Percentiles rank a stretch among this genome's conserved stretches.
These are phyloP conservation scores for Dianthus caryophyllus DNA, from an alignment of 148 eudicot genomes.

Conservation along the genomic window DNA sequence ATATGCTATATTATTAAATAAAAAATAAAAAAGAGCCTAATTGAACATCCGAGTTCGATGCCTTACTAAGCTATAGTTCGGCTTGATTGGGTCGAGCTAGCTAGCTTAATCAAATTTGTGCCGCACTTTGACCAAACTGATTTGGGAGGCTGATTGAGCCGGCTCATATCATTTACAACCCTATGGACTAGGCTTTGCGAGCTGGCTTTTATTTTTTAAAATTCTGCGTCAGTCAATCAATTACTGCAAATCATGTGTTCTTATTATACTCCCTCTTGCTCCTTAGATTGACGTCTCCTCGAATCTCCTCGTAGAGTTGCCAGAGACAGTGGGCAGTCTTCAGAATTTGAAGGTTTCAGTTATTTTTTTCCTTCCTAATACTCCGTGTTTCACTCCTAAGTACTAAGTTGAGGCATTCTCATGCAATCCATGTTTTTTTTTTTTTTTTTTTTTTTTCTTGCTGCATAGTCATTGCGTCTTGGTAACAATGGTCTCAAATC, in stretches of 20 bases:
- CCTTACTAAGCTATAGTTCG: too few species aligned
- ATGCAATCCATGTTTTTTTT: not conserved
- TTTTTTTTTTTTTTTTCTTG: slow-evolving; percentile 16
- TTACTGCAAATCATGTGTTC: slow-evolving; percentile 3
- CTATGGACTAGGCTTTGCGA: not conserved
- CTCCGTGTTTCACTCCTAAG: not conserved
- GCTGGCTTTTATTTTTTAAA: not conserved
- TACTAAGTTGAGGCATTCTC: not conserved
- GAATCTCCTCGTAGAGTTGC: slow-evolving; percentile 72
- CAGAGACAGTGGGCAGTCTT: slow-evolving; percentile 60
- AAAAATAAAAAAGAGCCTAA: too few species aligned
- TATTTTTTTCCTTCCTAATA: too few species aligned
- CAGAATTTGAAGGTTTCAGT: slow-evolving; percentile 59
- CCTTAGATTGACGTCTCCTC: slow-evolving; percentile 81
- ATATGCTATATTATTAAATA: too few species aligned
- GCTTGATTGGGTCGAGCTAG: too few species aligned
- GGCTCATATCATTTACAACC: too few species aligned
- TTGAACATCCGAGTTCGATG: too few species aligned
- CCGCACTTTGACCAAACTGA: too few species aligned
- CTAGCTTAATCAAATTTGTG: too few species aligned
- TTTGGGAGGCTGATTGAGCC: too few species aligned
- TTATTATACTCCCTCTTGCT: slow-evolving; percentile 11
- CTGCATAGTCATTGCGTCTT: slow-evolving; percentile 54
- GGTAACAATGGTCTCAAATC: slow-evolving; percentile 70
- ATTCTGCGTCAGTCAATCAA: not conserved